Percentiles rank a stretch among this genome's conserved stretches.
Conservation (phyloP, 2,329 filamentous ascomycete species). For the Talaromyces funiculosus region DNA sequence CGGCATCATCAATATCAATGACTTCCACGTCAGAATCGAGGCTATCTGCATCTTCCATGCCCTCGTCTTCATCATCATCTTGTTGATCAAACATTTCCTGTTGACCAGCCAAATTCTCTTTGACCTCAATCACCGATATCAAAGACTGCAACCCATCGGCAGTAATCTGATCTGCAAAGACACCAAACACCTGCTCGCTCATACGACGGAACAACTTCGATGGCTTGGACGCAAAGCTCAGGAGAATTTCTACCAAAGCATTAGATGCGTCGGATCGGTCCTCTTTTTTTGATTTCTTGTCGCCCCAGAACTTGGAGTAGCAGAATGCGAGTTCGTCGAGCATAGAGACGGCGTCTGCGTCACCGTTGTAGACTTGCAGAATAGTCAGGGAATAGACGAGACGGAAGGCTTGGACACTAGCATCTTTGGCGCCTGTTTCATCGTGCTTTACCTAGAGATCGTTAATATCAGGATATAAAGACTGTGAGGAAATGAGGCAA, state of each 20-base stretch:
- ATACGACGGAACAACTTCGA: constrained; percentile 81
- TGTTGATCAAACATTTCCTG: constrained; percentile 76
- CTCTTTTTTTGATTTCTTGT: constrained; percentile 48
- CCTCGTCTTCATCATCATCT: constrained; percentile 51
- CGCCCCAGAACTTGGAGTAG: constrained; percentile 56
- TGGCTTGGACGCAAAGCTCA: constrained; percentile 83
- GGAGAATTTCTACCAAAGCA: constrained; percentile 75
- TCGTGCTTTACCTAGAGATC: constrained; percentile 46
- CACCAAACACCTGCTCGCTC: constrained; percentile 79
- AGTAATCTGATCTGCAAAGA: constrained; percentile 71
- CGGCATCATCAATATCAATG: constrained; percentile 22
- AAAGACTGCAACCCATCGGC: constrained; percentile 63
- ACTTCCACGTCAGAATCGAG: constrained; percentile 32
- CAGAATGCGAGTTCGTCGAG: constrained; percentile 75
- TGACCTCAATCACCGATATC: constrained; percentile 60
- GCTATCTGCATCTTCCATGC: constrained; percentile 43
- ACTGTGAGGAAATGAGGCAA: not conserved
- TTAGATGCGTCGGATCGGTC: constrained; percentile 54
- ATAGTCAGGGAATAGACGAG: constrained; percentile 79
- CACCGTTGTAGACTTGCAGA: constrained; percentile 84
- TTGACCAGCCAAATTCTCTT: constrained; percentile 77
- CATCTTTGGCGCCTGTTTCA: constrained; percentile 39
- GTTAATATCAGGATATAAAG: constrained; percentile 5
- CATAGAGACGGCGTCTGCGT: constrained; percentile 76
- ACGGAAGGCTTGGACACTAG: constrained; percentile 70